Evolutionary conservation across 1,284 basidiomycete genomes (phyloP).

Genomic region (Ustilago curta): DNA sequence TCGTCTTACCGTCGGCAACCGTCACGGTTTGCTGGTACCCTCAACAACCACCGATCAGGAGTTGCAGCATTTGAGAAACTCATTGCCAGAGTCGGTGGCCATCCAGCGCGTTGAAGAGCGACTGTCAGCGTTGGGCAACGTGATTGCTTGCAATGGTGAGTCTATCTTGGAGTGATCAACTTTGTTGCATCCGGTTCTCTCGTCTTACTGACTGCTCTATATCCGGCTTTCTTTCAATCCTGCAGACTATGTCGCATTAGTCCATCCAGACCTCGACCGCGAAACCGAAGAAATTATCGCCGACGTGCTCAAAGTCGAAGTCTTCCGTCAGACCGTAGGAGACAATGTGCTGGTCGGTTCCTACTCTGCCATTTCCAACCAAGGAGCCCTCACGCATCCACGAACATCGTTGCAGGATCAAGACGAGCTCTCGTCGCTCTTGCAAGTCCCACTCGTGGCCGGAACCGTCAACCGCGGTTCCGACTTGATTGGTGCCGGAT

Average conservation of each 20-base stretch:
- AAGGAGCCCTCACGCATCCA: constrained; percentile 96
- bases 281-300: constrained; percentile 99
- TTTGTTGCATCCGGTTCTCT: not conserved
- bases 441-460: constrained; percentile 95
- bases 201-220: not conserved
- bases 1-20: constrained; percentile 85
- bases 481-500: constrained; percentile 94
- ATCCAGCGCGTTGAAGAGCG: constrained; percentile 98
- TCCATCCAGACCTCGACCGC: constrained; percentile 88
- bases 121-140: constrained; percentile 94
- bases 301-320: constrained; percentile 98
- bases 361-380: constrained; percentile 93
- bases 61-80: constrained; percentile 95
- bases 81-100: constrained; percentile 89
- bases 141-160: constrained; percentile 94
- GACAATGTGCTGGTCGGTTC: constrained; percentile 96
- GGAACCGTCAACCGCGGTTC: constrained; percentile 98
- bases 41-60: constrained; percentile 97
- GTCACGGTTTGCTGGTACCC: constrained; percentile 95
- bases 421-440: constrained; percentile 92
- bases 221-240: not conserved
- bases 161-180: too few species aligned
- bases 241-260: constrained; percentile 64
- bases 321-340: constrained; percentile 97
- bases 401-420: constrained; percentile 97